Evolutionary conservation across 192 early-diverging fungal species (phyloP), one percentile per base, ranked within the genome.

Genomic region (Rhizophagus clarus): DNA sequence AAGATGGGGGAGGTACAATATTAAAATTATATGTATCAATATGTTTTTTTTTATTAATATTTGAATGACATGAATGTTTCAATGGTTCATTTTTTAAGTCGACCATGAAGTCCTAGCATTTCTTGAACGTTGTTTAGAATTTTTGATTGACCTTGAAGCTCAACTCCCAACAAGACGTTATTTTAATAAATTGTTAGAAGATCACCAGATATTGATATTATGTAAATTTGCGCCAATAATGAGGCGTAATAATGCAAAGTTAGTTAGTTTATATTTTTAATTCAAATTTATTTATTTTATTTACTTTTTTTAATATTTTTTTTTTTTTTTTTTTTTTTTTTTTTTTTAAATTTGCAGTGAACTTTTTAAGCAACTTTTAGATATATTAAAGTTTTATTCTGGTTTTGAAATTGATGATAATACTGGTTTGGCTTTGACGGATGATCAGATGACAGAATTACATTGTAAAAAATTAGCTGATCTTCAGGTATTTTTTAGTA

Each of bases 151-250:
- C 77, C 83, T 99, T 11, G 91, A 93, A 73, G 89, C 94, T 22
- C 97, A 98, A 85, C 84, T 98, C 71, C 91, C 97, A 5, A 98
- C 97, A 2, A 92, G 97, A n/a, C 91, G 97, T 47, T 96, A 89
- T 76, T 90, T 98, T 67, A 90, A 93, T 79, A 84, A 90, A 3
- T 70, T 99, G 7, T 77, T 99, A 22, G 86, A 91, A 12, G 98
- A 99, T 78, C 91, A 93, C 69, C 90, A 96, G 56, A 82, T 97
- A 40, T 80, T 90, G 2, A 85, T 87, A 11, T 83, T 89, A 26
- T 88, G 84, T 49, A 83, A 84, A 73, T 82, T 87, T 61, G 83
- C 90, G 60, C 85, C 85, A 28, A 74, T 90, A n/a, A 77, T 84
- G 37, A 83, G 73, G 51, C 78, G 81, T 42, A 81, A 86, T 45